Evolutionary conservation across 306 rosid genomes (phyloP).

Genomic region (Macrotyloma uniflorum): DNA sequence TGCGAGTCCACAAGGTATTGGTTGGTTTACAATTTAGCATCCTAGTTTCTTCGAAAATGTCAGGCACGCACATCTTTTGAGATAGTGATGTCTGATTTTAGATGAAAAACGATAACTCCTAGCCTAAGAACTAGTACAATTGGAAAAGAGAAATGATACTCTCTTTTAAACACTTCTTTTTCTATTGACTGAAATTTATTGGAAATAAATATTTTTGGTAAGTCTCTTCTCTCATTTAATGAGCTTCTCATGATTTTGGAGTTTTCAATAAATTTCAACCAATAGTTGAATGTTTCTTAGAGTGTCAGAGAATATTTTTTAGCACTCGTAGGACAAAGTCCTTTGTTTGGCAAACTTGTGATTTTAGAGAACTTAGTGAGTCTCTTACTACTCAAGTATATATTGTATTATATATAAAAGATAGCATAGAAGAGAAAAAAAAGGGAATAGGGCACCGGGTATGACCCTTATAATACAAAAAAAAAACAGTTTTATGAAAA

Average conservation of each 20-base stretch:
- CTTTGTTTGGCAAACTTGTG: no score
- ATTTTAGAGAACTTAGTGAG: no score
- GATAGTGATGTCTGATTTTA: background rate
- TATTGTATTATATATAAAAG: no score
- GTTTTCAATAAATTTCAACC: background rate
- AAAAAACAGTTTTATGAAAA: no score
- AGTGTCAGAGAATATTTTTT: background rate
- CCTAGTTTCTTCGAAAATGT: background rate
- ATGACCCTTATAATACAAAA: no score
- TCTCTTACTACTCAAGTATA: no score
- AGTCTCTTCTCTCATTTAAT: background rate
- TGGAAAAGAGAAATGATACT: background rate
- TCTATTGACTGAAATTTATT: background rate
- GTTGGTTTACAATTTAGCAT: background rate
- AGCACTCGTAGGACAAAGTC: no score
- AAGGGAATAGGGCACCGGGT: no score
- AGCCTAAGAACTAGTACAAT: background rate
- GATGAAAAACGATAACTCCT: background rate
- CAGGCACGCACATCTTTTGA: background rate
- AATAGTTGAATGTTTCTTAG: background rate
- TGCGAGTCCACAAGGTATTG: background rate
- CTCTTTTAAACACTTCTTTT: background rate
- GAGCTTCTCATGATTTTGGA: background rate
- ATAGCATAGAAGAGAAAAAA: no score
- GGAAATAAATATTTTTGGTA: no score